Conservation (phyloP, 148 eudicot species). For the Diospyros kaki region DNA sequence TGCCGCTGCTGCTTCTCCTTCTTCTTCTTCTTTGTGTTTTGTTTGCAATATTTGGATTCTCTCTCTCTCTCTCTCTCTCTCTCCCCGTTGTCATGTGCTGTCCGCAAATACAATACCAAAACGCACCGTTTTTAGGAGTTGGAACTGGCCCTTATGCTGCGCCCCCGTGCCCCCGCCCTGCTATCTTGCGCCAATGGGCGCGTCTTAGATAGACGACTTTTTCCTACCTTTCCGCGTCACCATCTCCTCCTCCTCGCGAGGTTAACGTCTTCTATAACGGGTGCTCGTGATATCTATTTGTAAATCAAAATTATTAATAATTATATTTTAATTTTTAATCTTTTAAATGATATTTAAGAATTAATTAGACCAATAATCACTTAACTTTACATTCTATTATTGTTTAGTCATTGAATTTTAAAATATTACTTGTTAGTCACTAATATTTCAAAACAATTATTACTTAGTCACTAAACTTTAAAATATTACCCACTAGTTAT, state of each 20-base stretch:
- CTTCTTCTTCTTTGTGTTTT: constrained; percentile 18
- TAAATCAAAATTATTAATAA: not conserved
- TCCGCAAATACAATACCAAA: not conserved
- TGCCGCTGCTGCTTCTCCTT: not conserved
- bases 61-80: not conserved
- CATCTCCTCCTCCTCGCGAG: not conserved
- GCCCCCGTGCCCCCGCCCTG: not conserved
- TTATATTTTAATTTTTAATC: no score
- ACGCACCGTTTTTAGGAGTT: not conserved
- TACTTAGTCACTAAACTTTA: no score
- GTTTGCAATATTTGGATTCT: not conserved
- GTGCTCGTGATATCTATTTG: not conserved
- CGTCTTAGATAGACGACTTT: not conserved
- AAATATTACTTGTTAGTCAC: no score
- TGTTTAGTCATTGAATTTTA: no score
- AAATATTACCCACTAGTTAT: no score
- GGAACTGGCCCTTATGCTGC: not conserved
- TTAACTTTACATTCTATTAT: no score
- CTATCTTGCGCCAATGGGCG: constrained; percentile 2
- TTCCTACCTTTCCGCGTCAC: not conserved
- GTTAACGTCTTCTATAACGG: no score
- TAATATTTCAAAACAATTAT: no score
- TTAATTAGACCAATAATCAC: no score
- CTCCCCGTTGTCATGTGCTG: constrained; percentile 9
- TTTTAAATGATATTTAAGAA: not conserved